Percentiles rank a stretch among this genome's conserved stretches.
Conservation (phyloP, 129 eudicot genomes). For the Lactuca saligna region DNA sequence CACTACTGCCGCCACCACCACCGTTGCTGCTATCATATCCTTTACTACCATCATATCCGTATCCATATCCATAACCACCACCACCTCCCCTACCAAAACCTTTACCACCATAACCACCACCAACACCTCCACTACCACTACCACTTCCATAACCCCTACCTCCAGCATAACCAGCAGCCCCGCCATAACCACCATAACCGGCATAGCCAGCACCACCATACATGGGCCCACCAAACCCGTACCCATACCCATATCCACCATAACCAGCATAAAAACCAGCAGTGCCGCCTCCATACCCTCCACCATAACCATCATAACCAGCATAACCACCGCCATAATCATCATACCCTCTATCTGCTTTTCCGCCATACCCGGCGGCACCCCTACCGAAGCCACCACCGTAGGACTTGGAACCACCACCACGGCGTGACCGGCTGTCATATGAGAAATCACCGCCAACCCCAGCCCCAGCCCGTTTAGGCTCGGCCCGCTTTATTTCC, state of each 20-base stretch:
- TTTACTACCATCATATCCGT: constrained; percentile 39
- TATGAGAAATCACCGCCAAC: constrained; percentile 56
- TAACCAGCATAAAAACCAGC: constrained; percentile 65
- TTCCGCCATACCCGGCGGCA: constrained; percentile 53
- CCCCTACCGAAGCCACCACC: constrained; percentile 61
- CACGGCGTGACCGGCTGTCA: constrained; percentile 54
- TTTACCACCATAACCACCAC: constrained; percentile 44
- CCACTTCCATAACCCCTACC: constrained; percentile 55
- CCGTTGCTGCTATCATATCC: constrained; percentile 42
- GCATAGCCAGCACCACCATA: constrained; percentile 79
- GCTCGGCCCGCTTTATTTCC: constrained; percentile 85
- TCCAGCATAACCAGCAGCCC: constrained; percentile 53
- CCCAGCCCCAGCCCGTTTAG: constrained; percentile 74
- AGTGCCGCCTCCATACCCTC: constrained; percentile 51
- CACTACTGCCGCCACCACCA: constrained; percentile 26
- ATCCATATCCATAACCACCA: constrained; percentile 41
- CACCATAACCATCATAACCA: constrained; percentile 55
- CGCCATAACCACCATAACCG: constrained; percentile 34
- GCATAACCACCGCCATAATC: constrained; percentile 54
- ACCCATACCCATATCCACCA: constrained; percentile 88
- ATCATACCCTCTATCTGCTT: constrained; percentile 66
- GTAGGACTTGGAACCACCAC: constrained; percentile 55
- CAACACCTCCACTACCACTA: constrained; percentile 33
- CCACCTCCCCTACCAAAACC: constrained; percentile 47
- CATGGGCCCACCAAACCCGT: constrained; percentile 80